Percentiles rank a stretch among this genome's conserved stretches.
These are phyloP conservation scores for Ophiorrhiza pumila DNA, from an alignment of 257 asterid genomes.

Conservation along the genomic window DNA sequence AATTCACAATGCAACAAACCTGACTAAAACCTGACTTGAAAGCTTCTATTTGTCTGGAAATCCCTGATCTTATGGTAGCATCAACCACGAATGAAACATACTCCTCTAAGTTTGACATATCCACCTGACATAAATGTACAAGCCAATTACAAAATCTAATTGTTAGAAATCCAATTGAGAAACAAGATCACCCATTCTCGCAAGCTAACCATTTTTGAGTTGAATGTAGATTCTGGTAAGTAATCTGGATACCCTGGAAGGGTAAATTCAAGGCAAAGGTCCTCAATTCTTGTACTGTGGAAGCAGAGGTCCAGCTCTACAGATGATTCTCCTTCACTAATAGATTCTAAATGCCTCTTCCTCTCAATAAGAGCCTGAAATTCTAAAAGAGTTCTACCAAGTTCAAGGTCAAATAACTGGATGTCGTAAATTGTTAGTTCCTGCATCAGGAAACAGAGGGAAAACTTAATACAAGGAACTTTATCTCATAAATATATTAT, in stretches of 20 bases:
- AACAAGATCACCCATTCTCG: slow-evolving; percentile 12
- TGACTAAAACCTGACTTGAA: slow-evolving; percentile 88
- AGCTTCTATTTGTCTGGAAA: slow-evolving; percentile 81
- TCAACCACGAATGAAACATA: slow-evolving; percentile 58
- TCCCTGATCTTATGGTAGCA: slow-evolving; percentile 76
- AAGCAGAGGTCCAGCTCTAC: slow-evolving; percentile 38
- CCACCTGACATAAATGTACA: slow-evolving; percentile 47
- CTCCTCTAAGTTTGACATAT: slow-evolving; percentile 62
- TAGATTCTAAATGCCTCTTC: slow-evolving; percentile 46
- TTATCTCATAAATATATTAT: background rate
- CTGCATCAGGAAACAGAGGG: slow-evolving; percentile 32
- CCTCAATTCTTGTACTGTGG: slow-evolving; percentile 65
- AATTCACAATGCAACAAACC: slow-evolving; percentile 35
- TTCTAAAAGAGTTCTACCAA: slow-evolving; percentile 72
- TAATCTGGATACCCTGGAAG: slow-evolving; percentile 98
- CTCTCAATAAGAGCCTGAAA: slow-evolving; percentile 74
- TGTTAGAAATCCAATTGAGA: background rate
- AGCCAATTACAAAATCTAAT: background rate
- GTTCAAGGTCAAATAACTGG: slow-evolving; percentile 78
- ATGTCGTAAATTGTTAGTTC: slow-evolving; percentile 74
- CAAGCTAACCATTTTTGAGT: slow-evolving; percentile 59
- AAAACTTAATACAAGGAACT: slow-evolving; percentile 19
- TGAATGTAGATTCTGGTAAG: slow-evolving; percentile 37
- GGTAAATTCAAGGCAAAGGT: slow-evolving; percentile 83
- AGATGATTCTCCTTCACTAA: slow-evolving; percentile 28